Base-by-base conservation (phyloP, 176 grass and related monocot genomes). In the Echinochloa phyllopogon region DNA sequence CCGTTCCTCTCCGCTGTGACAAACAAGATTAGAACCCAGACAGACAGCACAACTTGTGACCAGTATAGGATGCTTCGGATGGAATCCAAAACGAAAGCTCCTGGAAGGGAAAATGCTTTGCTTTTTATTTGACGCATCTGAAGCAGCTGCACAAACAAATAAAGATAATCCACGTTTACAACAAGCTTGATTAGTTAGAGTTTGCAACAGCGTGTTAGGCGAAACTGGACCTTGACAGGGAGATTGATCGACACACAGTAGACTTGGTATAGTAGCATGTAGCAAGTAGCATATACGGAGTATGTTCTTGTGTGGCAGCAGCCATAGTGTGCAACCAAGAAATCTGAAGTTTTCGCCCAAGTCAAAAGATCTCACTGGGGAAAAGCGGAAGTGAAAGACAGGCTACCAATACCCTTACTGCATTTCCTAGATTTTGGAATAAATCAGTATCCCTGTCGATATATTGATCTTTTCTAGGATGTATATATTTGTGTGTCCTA, bases 111-210 rank as follows among this genome's bases (percentile, higher is more conserved):
- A 66, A 23, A 21, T 60, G 57, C 9, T 60, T 60, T 60, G 55
- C 37, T 67, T 67, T 41, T 14, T 5, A 17, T 72, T 48, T 42
- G 74, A 77, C 55, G 74, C 74, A 77, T 60, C 16, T 60, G 2
- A 11, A 56, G 2, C 36, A 62, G 61, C 55, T 36, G 60, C 60
- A 63, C 27, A 52, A 33, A 20, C 45, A 33, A 29, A 53, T 10
- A 65, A 49, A 49, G 23, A 49, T 15, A 69, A 65, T 74, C 82
- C 87, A 89, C 87, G 82, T 89, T 89, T 89, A 85, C 51, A 81
- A 81, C 76, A 85, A 69, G 87, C 25, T 38, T 56, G 65, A n/a
- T 13, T 39, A 58, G 6, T 69, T 65, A 42, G 62, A 65, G 37
- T 37, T 40, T 21, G 41, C 40, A 44, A 40, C 80, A 55, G 49